Evolutionary conservation across 2,329 filamentous ascomycete species (phyloP), one percentile per base, ranked within the genome.

Genomic region (Fusarium euwallaceae): DNA sequence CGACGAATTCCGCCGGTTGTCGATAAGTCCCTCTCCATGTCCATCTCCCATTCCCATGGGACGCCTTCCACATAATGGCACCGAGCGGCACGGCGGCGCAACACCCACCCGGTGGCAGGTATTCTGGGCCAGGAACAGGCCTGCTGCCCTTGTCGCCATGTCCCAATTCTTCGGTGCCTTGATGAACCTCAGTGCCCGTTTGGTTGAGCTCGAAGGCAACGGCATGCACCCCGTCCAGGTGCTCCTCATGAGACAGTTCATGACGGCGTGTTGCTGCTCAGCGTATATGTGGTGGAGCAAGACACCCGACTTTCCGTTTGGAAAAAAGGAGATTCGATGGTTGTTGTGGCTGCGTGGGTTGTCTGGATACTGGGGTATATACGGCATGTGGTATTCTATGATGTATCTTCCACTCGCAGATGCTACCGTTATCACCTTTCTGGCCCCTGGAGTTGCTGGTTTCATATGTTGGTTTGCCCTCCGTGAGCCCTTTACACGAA

Each of bases 401-500:
- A 89, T 94, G 79, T 97, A 97, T 78, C 89, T 98, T 4, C 94
- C 94, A 0, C 88, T 98, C 3, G 93, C 94, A 17, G 95, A 98
- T 81, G 95, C 95, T 3, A 97, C 94, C 0, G 95, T 98, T 37
- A 92, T 98, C 63, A 97, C 94, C 10, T 98, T 98, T 80, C 87
- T 98, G 7, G 90, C 93, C 0, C 95, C 95, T 0, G 92, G 92
- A 16, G 87, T 97, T 7, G 90, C 94, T 22, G 94, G 94, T 67
- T 94, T 95, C 84, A 88, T 93, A 20, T 97, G 95, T 81, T 95
- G 93, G 39, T 86, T 95, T 65, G 83, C 95, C 41, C 83, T 92
- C 20, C 89, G 91, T 61, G 94, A 98, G 77, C 92, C 93, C 0
- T 98, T 96, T 80, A 94, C 93, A 2, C 87, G 90, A 27, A 89